phyloP scores from a whole-genome alignment of 2,329 filamentous ascomycete species.

The Colletotrichum lentis region DNA sequence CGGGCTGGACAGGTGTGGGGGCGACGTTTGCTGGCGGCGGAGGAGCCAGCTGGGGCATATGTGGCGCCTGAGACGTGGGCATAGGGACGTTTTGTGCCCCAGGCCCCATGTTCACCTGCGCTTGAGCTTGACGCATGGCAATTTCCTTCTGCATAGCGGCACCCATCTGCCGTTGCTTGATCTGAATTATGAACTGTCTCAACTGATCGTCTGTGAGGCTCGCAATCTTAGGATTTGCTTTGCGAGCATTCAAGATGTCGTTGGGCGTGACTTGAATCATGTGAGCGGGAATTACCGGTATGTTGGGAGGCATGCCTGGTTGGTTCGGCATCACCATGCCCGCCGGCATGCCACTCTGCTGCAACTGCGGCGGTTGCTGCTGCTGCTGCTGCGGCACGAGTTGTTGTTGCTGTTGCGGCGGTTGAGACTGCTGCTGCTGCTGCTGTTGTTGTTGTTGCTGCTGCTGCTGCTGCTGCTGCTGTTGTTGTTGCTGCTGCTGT shows the following conservation, averaged over 20 bases:
- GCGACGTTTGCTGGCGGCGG: slow-evolving; percentile 14
- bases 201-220: slow-evolving; percentile 41
- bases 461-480: slow-evolving; percentile 35
- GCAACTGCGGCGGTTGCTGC: slow-evolving; percentile 38
- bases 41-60: slow-evolving; percentile 23
- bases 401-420: slow-evolving; percentile 29
- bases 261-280: slow-evolving; percentile 41
- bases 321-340: slow-evolving; percentile 17
- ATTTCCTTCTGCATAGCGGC: slow-evolving; percentile 38
- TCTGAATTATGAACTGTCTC: slow-evolving; percentile 32
- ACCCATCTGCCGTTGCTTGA: slow-evolving; percentile 33
- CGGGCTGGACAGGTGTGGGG: slow-evolving; percentile 19
- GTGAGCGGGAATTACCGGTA: slow-evolving; percentile 38
- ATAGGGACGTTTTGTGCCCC: slow-evolving; percentile 10
- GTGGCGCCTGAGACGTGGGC: slow-evolving; percentile 20
- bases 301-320: slow-evolving; percentile 39
- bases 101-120: slow-evolving; percentile 14
- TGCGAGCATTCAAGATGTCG: slow-evolving; percentile 43
- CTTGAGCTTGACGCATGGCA: slow-evolving; percentile 32
- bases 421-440: slow-evolving; percentile 40
- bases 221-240: slow-evolving; percentile 39
- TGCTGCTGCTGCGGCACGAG: slow-evolving; percentile 36
- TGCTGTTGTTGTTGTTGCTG: slow-evolving; percentile 44
- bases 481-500: slow-evolving; percentile 12
- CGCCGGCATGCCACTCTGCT: slow-evolving; percentile 34